Base-by-base conservation (phyloP, 257 asterid species). In the Paraleonurus japonicus region DNA sequence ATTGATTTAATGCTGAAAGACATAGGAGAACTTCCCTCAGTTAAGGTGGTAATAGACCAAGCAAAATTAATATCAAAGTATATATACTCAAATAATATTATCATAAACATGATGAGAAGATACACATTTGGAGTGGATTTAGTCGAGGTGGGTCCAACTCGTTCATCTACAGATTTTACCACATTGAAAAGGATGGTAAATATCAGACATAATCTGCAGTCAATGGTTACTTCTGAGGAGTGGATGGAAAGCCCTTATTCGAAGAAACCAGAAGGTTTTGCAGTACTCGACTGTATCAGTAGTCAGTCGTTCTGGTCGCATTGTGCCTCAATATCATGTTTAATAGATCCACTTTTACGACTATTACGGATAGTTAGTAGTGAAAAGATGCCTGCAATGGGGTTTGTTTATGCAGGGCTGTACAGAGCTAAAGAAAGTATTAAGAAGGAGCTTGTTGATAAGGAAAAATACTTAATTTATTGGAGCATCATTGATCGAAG, bases 211-310 rank as follows among this genome's bases (percentile, higher is more conserved):
- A 81, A 87, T 78, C 77, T 94, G 63, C 96, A 89, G 72, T 84
- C 93, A 26, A 92, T 92, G 96, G 85, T 89, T 73, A 83, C 95
- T 74, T 94, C 98, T 9, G 90, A 86, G 76, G 99, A 91, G 75
- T 94, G 99, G 99, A 81, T 81, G 83, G 95, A 86, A 43, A 79
- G 93, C 69, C 87, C 90, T 61, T 76, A 80, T 74, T 86, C 98
- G 37, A 91, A 91, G 85, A 86, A 82, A 65, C 76, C 87, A 2
- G 95, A 82, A 74, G 96, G 90, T 26, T 81, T 78, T 67, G 72
- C 81, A 9, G 72, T 87, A 55, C 65, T 82, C 23, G 95, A 88
- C 74, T 75, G 23, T 23, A 69, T 94, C 13, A 80, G 79, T 54
- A 81, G 80, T 65, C 88, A 80, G 69, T 83, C 96, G 10, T 92